These are phyloP conservation scores for Priceomyces castillae DNA, from an alignment of 805 yeast species.

Conservation along the genomic window DNA sequence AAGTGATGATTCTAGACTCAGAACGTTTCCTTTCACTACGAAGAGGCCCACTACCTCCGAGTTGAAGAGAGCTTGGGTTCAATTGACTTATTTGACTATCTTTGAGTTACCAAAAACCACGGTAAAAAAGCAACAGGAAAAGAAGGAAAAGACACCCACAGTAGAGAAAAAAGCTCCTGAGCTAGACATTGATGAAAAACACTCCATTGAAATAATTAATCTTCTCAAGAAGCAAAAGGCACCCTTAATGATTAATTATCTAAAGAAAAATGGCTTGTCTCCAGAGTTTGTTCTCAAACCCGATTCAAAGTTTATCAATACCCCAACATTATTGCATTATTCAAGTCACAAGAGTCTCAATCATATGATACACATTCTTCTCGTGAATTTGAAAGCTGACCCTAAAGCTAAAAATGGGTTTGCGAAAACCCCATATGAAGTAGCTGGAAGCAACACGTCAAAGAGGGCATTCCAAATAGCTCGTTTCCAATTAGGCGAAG, in stretches of 20 bases:
- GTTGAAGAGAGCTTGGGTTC: slow-evolving; percentile 79
- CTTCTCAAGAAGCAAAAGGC: slow-evolving; percentile 72
- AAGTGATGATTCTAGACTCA: slow-evolving; percentile 58
- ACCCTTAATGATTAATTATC: slow-evolving; percentile 63
- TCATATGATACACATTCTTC: slow-evolving; percentile 63
- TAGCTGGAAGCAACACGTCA: slow-evolving; percentile 48
- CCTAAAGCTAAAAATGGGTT: slow-evolving; percentile 54
- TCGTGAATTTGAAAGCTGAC: slow-evolving; percentile 65
- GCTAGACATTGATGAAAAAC: slow-evolving; percentile 34
- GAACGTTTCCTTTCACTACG: slow-evolving; percentile 83
- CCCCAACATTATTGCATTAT: slow-evolving; percentile 78
- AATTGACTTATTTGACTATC: slow-evolving; percentile 58
- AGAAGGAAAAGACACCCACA: slow-evolving; percentile 16
- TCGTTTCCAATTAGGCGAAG: slow-evolving; percentile 67
- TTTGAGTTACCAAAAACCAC: slow-evolving; percentile 54
- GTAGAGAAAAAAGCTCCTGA: slow-evolving; percentile 12
- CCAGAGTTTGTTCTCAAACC: slow-evolving; percentile 60
- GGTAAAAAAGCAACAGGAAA: slow-evolving; percentile 21
- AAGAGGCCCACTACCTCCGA: slow-evolving; percentile 81
- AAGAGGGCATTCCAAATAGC: slow-evolving; percentile 64
- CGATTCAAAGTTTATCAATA: slow-evolving; percentile 41
- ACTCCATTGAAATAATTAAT: slow-evolving; percentile 55
- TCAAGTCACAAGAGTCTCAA: slow-evolving; percentile 67
- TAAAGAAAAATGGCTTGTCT: slow-evolving; percentile 55
- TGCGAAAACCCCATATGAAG: slow-evolving; percentile 69